Evolutionary conservation across 1,284 basidiomycete genomes (phyloP), one percentile per base, ranked within the genome.

Genomic region (Rhodofomes roseus): DNA sequence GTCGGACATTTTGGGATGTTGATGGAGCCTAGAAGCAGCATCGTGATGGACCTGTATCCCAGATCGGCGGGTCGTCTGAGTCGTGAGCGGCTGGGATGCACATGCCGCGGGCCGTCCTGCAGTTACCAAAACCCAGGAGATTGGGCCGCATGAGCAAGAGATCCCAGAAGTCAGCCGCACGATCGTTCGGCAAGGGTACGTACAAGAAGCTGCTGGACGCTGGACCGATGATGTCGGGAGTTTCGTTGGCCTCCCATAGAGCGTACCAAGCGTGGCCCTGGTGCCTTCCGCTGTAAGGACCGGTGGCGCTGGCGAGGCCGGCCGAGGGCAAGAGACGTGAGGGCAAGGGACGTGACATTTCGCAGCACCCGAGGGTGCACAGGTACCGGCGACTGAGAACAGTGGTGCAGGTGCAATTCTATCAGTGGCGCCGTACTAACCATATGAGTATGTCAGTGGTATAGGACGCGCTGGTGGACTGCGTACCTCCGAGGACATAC

Each of bases 11-110:
- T 48, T 29, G 46, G 14, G 46, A 29, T 7, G 16, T 27, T 48
- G 46, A 48, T 48, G 27, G 23, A 48, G 46, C 7, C 46, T 48
- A 48, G 50, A 52, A 52, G 50, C 50, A 23, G 31, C 50, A 52
- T 36, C 18, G 29, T 52, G 50, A 52, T 52, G 31, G n/a, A n/a
- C 31, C 29, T 4, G 4, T 22, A 12, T 22, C 37, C 50, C 50
- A 52, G 50, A 52, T 52, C 50, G 31, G 50, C 37, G 50, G 50
- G 31, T 22, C 50, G 29, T 52, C n/a, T n/a, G n/a, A n/a, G n/a
- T n/a, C n/a, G 18, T 52, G 50, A 52, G 50, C 50, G 18, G 50
- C 50, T 52, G 18, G 29, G 27, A 27, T 8, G 11, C 23, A 4
- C 22, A 27, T 46, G 25, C 46, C 46, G 46, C 46, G 46, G 44